phyloP scores from a whole-genome alignment of 139 green algal genomes.

The Haematococcus lacustris region DNA sequence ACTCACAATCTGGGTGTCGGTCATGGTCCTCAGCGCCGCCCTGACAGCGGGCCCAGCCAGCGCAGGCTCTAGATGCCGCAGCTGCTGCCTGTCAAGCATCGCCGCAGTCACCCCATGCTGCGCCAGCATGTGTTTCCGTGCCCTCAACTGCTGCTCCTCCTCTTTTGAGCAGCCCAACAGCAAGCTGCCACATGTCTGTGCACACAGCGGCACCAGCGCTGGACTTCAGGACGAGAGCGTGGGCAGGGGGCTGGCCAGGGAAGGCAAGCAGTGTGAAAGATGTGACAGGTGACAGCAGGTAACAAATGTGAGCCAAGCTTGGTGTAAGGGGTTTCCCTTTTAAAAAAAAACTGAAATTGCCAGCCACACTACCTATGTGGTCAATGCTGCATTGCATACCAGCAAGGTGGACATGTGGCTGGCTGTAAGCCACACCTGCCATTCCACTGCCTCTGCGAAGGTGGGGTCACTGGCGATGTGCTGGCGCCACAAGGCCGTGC shows the following conservation, averaged over 20 bases:
- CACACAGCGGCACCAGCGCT: no score
- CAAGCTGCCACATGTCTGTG: no score
- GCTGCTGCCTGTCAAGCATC: slow-evolving; percentile 7
- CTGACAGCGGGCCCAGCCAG: slow-evolving; percentile 22
- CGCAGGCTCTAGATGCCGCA: slow-evolving; percentile 31
- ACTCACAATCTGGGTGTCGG: slow-evolving; percentile 43
- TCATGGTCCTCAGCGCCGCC: slow-evolving; percentile 26
- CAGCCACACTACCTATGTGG: no score
- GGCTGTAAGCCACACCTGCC: slow-evolving; percentile 44
- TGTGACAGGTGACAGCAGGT: no score
- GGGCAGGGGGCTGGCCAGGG: no score
- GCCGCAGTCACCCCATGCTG: slow-evolving; percentile 18
- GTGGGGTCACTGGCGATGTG: slow-evolving; percentile 3
- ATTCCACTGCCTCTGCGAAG: slow-evolving; percentile 21
- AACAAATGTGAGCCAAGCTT: no score
- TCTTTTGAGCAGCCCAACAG: slow-evolving; percentile 35
- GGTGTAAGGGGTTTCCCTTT: no score
- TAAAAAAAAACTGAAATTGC: no score
- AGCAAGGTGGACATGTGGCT: no score
- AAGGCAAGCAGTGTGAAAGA: no score
- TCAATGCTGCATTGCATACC: no score
- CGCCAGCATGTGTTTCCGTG: slow-evolving; percentile 22
- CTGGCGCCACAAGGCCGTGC: slow-evolving; percentile 44
- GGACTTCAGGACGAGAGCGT: no score
- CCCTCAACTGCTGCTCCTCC: slow-evolving; percentile 34